These are phyloP conservation scores for Dimargaris xerosporica DNA, from an alignment of 192 early-diverging fungal genomes.

Conservation along the genomic window DNA sequence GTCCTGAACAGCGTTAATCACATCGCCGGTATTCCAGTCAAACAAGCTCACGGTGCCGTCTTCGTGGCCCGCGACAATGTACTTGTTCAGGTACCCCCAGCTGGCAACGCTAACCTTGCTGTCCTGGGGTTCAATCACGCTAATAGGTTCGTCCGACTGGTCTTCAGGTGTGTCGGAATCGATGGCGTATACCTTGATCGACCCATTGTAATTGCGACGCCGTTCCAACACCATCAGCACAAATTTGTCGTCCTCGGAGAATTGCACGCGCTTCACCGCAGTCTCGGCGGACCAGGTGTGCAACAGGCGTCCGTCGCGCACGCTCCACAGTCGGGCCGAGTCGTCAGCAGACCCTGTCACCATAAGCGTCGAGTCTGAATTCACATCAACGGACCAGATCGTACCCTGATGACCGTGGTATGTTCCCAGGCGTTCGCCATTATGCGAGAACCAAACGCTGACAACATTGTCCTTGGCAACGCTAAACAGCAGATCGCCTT, in stretches of 20 bases:
- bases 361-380: slow-evolving; percentile 61
- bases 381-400: slow-evolving; percentile 90
- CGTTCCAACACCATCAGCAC: slow-evolving; percentile 90
- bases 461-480: slow-evolving; percentile 87
- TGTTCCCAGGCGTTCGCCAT: slow-evolving; percentile 91
- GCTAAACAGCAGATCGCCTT: slow-evolving; percentile 94
- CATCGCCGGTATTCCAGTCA: slow-evolving; percentile 69
- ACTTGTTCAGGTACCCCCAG: slow-evolving; percentile 86
- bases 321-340: slow-evolving; percentile 81
- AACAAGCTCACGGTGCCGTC: slow-evolving; percentile 81
- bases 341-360: slow-evolving; percentile 87
- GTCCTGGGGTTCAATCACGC: slow-evolving; percentile 50
- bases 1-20: slow-evolving; percentile 37
- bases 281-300: slow-evolving; percentile 81
- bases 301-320: slow-evolving; percentile 78
- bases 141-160: slow-evolving; percentile 64
- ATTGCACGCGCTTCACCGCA: slow-evolving; percentile 81
- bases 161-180: slow-evolving; percentile 32
- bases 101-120: slow-evolving; percentile 82
- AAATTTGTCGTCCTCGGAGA: slow-evolving; percentile 76
- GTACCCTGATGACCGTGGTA: slow-evolving; percentile 87
- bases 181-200: slow-evolving; percentile 71
- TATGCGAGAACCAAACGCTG: slow-evolving; percentile 94
- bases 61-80: slow-evolving; percentile 87
- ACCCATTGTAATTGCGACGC: slow-evolving; percentile 80